A percentile compares a stretch with the other conserved stretches of the same genome.
These are phyloP conservation scores for Lithocarpus polystachyus DNA, from an alignment of 306 rosid genomes.

Conservation along the genomic window DNA sequence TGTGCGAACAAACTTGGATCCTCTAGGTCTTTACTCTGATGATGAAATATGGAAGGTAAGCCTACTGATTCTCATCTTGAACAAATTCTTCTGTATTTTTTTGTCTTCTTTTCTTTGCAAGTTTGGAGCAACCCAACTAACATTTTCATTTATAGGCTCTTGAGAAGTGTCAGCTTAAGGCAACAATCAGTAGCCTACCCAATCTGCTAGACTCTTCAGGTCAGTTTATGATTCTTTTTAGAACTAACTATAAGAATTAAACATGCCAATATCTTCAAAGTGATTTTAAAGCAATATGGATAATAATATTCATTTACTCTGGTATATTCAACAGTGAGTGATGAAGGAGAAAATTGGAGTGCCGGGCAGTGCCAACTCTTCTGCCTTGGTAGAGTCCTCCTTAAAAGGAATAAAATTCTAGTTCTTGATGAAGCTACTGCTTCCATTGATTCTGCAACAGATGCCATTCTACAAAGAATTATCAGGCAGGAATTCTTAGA, in stretches of 20 bases:
- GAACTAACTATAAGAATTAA: no score
- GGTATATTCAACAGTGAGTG: constrained; percentile 38
- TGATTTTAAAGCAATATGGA: background rate
- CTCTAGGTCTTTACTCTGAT: constrained; percentile 46
- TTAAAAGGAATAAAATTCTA: constrained; percentile 62
- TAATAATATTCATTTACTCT: background rate
- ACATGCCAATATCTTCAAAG: no score
- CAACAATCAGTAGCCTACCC: constrained; percentile 48
- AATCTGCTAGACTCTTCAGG: constrained; percentile 64
- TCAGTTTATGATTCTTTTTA: constrained; percentile 18
- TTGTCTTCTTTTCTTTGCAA: no score
- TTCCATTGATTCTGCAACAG: constrained; percentile 73
- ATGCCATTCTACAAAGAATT: constrained; percentile 52
- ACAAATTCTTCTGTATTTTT: background rate
- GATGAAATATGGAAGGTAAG: constrained; percentile 57
- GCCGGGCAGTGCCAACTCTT: constrained; percentile 67
- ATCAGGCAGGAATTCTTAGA: constrained; percentile 63
- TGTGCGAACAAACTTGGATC: constrained; percentile 54
- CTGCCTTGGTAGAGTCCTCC: constrained; percentile 74
- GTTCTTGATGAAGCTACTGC: constrained; percentile 87
- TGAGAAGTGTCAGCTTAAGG: constrained; percentile 78
- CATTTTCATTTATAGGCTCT: constrained; percentile 42
- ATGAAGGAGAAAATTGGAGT: constrained; percentile 79
- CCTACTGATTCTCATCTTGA: background rate
- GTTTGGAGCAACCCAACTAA: background rate